phyloP scores from a whole-genome alignment of 2,329 filamentous ascomycete genomes.

The Fusarium setosum region DNA sequence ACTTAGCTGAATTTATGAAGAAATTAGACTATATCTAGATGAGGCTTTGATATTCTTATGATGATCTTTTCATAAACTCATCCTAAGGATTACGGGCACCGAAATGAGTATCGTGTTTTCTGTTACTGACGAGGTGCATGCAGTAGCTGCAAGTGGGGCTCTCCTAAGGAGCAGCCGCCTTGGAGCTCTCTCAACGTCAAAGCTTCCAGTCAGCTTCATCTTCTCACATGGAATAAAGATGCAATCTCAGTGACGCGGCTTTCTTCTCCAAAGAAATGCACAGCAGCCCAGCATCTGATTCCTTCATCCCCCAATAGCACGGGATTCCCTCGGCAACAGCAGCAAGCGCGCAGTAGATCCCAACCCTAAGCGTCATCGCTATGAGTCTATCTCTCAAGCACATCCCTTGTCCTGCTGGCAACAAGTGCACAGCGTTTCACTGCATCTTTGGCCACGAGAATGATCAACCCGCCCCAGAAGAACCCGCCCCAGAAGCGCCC shows the following conservation, averaged over 20 bases:
- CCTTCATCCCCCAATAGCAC: background rate
- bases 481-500: conserved; percentile 16
- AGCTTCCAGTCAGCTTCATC: conserved; percentile 1
- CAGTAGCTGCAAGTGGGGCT: conserved; percentile 8
- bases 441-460: conserved; percentile 61
- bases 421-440: conserved; percentile 59
- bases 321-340: background rate
- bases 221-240: background rate
- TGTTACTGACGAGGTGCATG: too few species aligned
- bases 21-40: too few species aligned
- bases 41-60: too few species aligned
- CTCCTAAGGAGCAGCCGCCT: conserved; percentile 14
- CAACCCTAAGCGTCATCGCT: background rate
- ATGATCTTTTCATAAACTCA: too few species aligned
- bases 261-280: background rate
- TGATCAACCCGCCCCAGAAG: conserved; percentile 49
- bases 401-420: conserved; percentile 62
- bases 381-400: conserved; percentile 59
- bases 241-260: background rate
- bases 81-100: too few species aligned
- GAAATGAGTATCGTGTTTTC: too few species aligned
- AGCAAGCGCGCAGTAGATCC: conserved; percentile 19
- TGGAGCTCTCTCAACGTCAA: conserved; percentile 6
- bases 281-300: background rate
- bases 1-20: too few species aligned